Percentiles rank a stretch among this genome's conserved stretches.
phyloP scores from a whole-genome alignment of 306 rosid genomes.

The Morella rubra region DNA sequence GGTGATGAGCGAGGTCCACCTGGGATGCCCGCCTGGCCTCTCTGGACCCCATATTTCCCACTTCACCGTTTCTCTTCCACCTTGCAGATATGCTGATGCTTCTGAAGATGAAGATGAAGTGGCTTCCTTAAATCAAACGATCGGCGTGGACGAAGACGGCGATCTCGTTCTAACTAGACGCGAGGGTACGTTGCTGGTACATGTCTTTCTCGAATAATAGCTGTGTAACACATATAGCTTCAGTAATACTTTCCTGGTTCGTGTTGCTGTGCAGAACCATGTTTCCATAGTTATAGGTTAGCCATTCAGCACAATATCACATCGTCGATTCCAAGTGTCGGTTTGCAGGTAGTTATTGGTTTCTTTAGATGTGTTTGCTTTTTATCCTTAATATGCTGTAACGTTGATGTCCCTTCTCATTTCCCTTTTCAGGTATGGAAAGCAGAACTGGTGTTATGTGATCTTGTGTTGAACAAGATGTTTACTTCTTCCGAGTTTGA shows the following conservation, averaged over 20 bases:
- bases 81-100: slow-evolving; percentile 18
- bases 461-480: slow-evolving; percentile 72
- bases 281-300: slow-evolving; percentile 25
- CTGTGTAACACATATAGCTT: background rate
- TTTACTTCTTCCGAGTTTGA: slow-evolving; percentile 57
- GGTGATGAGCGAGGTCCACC: slow-evolving; percentile 94
- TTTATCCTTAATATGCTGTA: no score
- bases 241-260: background rate
- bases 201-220: background rate
- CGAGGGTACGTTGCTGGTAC: slow-evolving; percentile 33
- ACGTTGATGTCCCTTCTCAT: background rate
- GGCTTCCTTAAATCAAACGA: slow-evolving; percentile 18
- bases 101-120: slow-evolving; percentile 33
- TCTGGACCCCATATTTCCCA: slow-evolving; percentile 58
- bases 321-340: slow-evolving; percentile 79
- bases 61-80: slow-evolving; percentile 58
- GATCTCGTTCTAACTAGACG: slow-evolving; percentile 79
- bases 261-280: slow-evolving; percentile 31
- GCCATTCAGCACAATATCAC: slow-evolving; percentile 76
- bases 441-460: slow-evolving; percentile 73
- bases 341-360: slow-evolving; percentile 65
- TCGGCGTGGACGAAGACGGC: slow-evolving; percentile 62
- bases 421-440: slow-evolving; percentile 64
- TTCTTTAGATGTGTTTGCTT: slow-evolving; percentile 7
- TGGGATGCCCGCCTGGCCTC: slow-evolving; percentile 73